Conservation (phyloP, 2,329 filamentous ascomycete species). For the Cytospora chrysosperma region DNA sequence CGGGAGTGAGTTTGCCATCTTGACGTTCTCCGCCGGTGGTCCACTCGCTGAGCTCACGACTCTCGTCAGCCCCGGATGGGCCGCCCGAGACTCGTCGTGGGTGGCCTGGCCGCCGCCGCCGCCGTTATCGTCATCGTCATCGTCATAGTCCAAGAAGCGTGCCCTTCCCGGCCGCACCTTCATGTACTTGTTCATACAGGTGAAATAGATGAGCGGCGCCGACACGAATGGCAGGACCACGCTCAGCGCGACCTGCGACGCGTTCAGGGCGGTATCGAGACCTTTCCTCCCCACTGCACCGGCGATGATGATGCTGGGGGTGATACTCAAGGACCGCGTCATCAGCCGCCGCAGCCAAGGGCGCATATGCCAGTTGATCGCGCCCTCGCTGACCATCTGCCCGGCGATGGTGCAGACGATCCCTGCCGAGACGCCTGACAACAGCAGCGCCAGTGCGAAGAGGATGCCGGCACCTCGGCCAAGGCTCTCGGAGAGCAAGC, state of each 20-base stretch:
- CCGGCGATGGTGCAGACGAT: constrained; percentile 88
- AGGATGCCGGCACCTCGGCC: constrained; percentile 75
- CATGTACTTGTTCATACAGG: constrained; percentile 77
- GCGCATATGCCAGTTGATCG: constrained; percentile 69
- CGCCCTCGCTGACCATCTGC: constrained; percentile 85
- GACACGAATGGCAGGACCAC: constrained; percentile 80
- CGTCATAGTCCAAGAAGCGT: constrained; percentile 30
- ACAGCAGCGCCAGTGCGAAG: constrained; percentile 78
- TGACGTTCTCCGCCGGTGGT: constrained; percentile 34
- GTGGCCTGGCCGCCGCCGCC: constrained; percentile 24
- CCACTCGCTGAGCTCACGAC: background rate
- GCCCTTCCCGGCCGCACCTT: constrained; percentile 55
- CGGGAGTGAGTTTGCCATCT: constrained; percentile 74
- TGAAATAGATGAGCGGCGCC: constrained; percentile 83
- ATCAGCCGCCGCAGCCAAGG: constrained; percentile 79
- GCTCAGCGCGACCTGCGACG: constrained; percentile 74
- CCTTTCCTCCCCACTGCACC: constrained; percentile 72
- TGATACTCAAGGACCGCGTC: constrained; percentile 77
- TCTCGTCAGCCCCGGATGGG: constrained; percentile 41
- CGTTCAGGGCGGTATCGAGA: constrained; percentile 70
- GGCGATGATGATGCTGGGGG: constrained; percentile 79
- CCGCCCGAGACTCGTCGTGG: constrained; percentile 53
- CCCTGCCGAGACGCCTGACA: constrained; percentile 78
- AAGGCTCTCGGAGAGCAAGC: constrained; percentile 66
- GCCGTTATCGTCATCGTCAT: too few species aligned